Evolutionary conservation across 192 early-diverging fungal species (phyloP), one percentile per base, ranked within the genome.

Genomic region (Lunasporangiospora selenospora): DNA sequence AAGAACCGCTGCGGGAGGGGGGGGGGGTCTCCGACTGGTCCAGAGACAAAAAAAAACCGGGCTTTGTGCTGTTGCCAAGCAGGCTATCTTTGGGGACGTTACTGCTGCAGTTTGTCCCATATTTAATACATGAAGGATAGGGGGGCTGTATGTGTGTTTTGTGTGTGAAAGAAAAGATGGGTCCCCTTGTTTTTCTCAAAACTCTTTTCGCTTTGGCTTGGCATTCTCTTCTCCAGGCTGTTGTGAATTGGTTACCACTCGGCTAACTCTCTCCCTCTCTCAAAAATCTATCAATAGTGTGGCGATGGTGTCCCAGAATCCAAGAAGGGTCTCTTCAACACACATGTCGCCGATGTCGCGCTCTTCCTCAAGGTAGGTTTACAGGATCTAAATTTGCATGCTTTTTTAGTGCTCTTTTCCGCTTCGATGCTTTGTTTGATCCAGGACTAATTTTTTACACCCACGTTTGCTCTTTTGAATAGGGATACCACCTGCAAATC

Each of bases 281-380:
- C 47, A 19, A 41, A 41, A 16, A 41, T 18, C 23, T 59, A 2
- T 27, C 1, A 7, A 40, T 59, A 92, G 89, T 97, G 95, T 75
- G 96, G 96, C 10, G 91, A 90, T 41, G 95, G 95, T 34, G 96
- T 98, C 18, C 94, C 94, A 16, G 94, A 95, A 53, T 76, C 86
- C 41, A 87, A 89, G 69, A 98, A 98, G 82, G 95, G 91, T 26
- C 80, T 94, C 46, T 96, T 95, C 58, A 88, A 87, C 62, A 79
- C 85, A 30, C 93, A 95, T 50, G 75, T 95, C 23, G 85, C 89
- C 48, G 91, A 97, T 65, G 92, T 94, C 26, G 81, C 85, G n/a
- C 80, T 77, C 24, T 92, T 85, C 76, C 89, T 94, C 58, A 92
- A 83, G 80, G 90, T 87, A 81, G 73, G 60, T 53, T 48, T 19